These are phyloP conservation scores for Porcisia deanei DNA, from an alignment of 208 protist species.

Conservation along the genomic window DNA sequence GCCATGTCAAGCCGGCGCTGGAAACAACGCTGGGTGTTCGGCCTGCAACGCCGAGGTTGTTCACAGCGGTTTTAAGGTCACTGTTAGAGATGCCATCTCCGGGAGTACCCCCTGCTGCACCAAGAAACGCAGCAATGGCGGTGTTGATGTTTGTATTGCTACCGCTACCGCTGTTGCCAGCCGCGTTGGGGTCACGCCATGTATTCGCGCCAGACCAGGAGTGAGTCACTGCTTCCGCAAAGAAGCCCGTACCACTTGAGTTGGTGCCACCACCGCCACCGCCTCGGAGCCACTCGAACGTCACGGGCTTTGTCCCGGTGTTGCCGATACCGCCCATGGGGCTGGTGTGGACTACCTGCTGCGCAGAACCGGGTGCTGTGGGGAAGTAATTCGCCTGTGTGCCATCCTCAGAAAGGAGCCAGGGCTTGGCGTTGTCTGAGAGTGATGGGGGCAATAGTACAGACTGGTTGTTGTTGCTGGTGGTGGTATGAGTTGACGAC, in stretches of 20 bases:
- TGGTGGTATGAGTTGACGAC: background rate
- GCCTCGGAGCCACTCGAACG: conserved; percentile 24
- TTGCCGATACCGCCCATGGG: background rate
- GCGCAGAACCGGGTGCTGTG: background rate
- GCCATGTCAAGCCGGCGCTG: conserved; percentile 12
- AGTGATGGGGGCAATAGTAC: background rate
- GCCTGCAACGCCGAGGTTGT: background rate
- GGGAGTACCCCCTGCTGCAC: background rate
- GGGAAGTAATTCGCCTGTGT: conserved; percentile 3
- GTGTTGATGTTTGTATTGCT: conserved; percentile 2
- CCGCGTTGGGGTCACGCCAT: conserved; percentile 13
- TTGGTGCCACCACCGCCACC: background rate
- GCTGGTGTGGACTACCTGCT: background rate
- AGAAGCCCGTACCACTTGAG: background rate
- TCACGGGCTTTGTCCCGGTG: background rate
- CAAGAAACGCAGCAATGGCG: conserved; percentile 5
- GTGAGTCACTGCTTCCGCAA: conserved; percentile 3
- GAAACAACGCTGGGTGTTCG: background rate
- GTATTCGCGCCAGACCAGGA: conserved; percentile 15
- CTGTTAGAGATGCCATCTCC: background rate
- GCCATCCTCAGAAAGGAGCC: conserved; percentile 21
- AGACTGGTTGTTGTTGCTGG: conserved; percentile 3
- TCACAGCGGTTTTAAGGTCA: background rate
- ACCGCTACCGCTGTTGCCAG: background rate
- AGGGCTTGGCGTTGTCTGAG: conserved; percentile 16